Evolutionary conservation across 345 rosid genomes (phyloP), one percentile per base, ranked within the genome.

Genomic region (Combretum micranthum): DNA sequence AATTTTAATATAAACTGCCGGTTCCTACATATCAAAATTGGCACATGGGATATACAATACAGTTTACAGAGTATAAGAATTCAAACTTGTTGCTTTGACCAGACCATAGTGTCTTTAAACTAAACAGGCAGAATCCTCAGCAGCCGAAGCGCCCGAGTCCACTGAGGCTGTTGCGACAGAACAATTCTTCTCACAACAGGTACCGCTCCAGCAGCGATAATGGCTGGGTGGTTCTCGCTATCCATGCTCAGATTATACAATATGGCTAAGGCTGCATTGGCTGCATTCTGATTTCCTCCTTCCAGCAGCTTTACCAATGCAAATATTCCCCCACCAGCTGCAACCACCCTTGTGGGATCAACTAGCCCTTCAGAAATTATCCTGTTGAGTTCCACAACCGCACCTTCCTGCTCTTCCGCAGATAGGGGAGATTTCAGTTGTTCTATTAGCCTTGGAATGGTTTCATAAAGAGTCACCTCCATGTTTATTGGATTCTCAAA

Each of bases 171-270:
- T 42, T 85, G 71, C 11, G 87, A 72, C 47, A 78, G 62, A 55
- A 91, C 75, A 67, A 91, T 88, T 67, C 83, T 84, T 67, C 85
- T 76, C 71, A 91, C 57, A 16, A 63, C 77, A 37, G 96, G 84
- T 22, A 79, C 88, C 19, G 95, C 96, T 56, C 95, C 88, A 0
- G 92, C 85, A 67, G 92, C 85, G 7, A 82, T 52, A 52, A 91
- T 86, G 3, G 85, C 83, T 0, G 77, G 32, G 47, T 88, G 96
- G 64, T 91, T 91, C 75, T 88, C 98, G 1, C 69, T 59, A 71
- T 91, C 85, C 95, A 86, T 88, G 76, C 96, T 86, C 55, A 88
- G 59, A 54, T 81, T 84, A 67, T 91, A 86, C 19, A 88, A 76
- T 49, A 91, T 71, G 1, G 84, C 72, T 21, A 86, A 66, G 54